Percentiles rank a stretch among this genome's conserved stretches.
phyloP scores from a whole-genome alignment of 1,284 basidiomycete genomes.

The Dichomitus squalens region DNA sequence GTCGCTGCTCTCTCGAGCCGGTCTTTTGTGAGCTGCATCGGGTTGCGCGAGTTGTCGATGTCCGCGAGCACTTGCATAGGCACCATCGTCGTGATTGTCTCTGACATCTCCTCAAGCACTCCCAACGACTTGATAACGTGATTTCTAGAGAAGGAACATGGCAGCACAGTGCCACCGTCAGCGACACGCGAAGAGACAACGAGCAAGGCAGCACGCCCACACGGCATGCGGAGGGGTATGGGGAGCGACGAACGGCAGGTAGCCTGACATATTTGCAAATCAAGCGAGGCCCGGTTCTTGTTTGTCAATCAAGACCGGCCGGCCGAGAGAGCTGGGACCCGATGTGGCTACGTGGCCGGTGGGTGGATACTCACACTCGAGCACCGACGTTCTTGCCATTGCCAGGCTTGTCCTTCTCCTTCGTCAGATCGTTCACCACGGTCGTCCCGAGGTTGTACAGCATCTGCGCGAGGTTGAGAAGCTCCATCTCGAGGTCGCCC shows the following conservation, averaged over 20 bases:
- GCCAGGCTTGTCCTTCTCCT: slow-evolving; percentile 68
- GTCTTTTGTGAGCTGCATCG: slow-evolving; percentile 77
- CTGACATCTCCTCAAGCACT: slow-evolving; percentile 65
- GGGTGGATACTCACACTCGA: slow-evolving; percentile 53
- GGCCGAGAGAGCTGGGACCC: not conserved
- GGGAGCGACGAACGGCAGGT: not conserved
- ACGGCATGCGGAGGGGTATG: not conserved
- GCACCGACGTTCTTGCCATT: slow-evolving; percentile 70
- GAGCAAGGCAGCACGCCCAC: slow-evolving; percentile 1
- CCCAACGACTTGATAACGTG: slow-evolving; percentile 67
- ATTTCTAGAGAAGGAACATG: slow-evolving; percentile 47
- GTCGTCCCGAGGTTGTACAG: slow-evolving; percentile 79
- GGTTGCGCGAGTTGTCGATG: slow-evolving; percentile 78
- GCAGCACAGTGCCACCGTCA: not conserved
- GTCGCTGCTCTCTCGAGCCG: slow-evolving; percentile 77
- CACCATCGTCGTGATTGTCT: slow-evolving; percentile 60
- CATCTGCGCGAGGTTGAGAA: slow-evolving; percentile 71
- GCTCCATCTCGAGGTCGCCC: slow-evolving; percentile 75
- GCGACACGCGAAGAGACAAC: not conserved
- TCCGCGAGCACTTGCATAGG: slow-evolving; percentile 73
- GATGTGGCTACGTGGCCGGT: not conserved
- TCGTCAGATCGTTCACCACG: slow-evolving; percentile 75
- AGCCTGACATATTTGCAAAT: too few species aligned
- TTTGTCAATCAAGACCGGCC: not conserved
- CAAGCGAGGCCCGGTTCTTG: not conserved